Evolutionary conservation across 2,329 filamentous ascomycete genomes (phyloP), one percentile per base, ranked within the genome.

Genomic region (Nemania serpens): DNA sequence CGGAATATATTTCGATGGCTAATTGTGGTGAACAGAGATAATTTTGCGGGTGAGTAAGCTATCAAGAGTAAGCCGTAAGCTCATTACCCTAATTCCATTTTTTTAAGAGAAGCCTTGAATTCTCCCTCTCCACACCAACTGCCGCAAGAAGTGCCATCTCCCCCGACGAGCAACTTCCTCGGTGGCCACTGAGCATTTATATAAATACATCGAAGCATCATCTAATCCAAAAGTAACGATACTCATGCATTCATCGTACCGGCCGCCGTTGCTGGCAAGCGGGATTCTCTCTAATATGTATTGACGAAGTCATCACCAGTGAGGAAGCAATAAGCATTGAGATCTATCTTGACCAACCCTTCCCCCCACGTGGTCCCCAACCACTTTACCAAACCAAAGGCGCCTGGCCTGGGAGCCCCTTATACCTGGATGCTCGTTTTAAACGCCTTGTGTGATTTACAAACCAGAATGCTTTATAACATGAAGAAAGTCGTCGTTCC

Each of bases 361-460:
- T 20, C 12, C 20, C n/a, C 5, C n/a, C 15, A 25, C 15, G 17
- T 17, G 20, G 12, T 29, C 33, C 33, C 17, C 17, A 33, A 13
- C 39, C 37, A 36, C 12, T 39, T 58, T 34, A 15, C 17, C 47
- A 39, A 41, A 42, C 12, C 17, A 7, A 25, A 49, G 46, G n/a
- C 9, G 46, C 17, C 25, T 11, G 22, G 45, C 50, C 45, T 55
- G 17, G 6, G 34, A 55, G 33, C 36, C 41, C 20, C 15, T 33
- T 22, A 12, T 49, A 18, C 39, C 10, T 18, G 20, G 15, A 41
- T 34, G 25, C 45, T 29, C 15, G 3, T 59, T 60, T 61, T 58
- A 11, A 63, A 55, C 65, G 61, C 63, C 61, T 33, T 53, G 18
- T 20, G 48, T 63, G 57, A 49, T 49, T 50, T 51, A 52, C 41